A percentile compares a stretch with the other conserved stretches of the same genome.
Evolutionary conservation across 257 asterid genomes (phyloP).

Genomic region (Rubia yunnanensis): DNA sequence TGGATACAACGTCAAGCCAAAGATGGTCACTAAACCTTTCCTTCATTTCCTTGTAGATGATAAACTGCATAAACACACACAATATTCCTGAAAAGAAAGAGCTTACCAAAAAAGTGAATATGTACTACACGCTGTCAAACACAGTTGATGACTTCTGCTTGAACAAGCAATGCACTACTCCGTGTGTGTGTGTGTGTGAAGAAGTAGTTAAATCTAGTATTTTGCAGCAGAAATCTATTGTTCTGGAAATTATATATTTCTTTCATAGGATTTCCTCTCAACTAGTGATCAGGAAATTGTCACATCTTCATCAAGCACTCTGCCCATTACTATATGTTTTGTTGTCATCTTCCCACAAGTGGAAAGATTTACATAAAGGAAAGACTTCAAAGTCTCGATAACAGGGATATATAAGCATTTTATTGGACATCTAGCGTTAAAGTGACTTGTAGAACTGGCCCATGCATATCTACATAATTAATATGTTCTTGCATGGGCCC

Average conservation of each 20-base stretch:
- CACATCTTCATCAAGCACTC: not conserved
- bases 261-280: too few relatives aligned
- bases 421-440: not conserved
- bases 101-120: not conserved
- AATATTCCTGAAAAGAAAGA: slow-evolving; percentile 4
- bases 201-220: not conserved
- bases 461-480: not conserved
- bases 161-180: not conserved
- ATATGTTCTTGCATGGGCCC: not conserved
- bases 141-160: not conserved
- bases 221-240: not conserved
- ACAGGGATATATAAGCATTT: not conserved
- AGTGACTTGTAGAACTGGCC: not conserved
- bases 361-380: not conserved
- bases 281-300: not conserved
- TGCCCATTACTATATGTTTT: not conserved
- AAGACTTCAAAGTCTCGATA: not conserved
- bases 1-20: slow-evolving; percentile 93
- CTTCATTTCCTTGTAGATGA: slow-evolving; percentile 73
- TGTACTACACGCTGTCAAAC: not conserved
- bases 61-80: slow-evolving; percentile 41
- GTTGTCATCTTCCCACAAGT: not conserved
- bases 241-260: too few relatives aligned
- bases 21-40: slow-evolving; percentile 79
- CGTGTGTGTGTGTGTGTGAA: not conserved